A percentile compares a stretch with the other conserved stretches of the same genome.
These are phyloP conservation scores for Maudiozyma turicensis DNA, from an alignment of 805 yeast genomes.

Conservation along the genomic window DNA sequence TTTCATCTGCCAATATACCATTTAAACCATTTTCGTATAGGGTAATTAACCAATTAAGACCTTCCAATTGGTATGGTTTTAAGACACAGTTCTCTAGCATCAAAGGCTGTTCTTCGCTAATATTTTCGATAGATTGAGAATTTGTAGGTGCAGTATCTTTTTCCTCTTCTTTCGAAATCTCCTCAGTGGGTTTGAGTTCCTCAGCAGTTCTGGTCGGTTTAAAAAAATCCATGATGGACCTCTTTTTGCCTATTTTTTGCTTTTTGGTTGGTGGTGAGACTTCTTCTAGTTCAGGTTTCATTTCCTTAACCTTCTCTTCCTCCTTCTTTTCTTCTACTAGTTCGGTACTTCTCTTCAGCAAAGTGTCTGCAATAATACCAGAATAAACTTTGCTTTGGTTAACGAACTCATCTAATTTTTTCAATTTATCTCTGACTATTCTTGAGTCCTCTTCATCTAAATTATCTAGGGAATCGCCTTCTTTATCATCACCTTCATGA, in stretches of 20 bases:
- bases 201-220: conserved; percentile 1
- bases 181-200: conserved; percentile 10
- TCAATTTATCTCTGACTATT: conserved; percentile 48
- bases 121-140: neutral
- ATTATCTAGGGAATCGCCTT: conserved; percentile 9
- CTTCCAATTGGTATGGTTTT: conserved; percentile 82
- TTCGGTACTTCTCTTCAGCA: conserved; percentile 38
- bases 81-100: conserved; percentile 47
- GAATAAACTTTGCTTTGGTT: conserved; percentile 83
- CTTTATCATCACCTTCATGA: conserved; percentile 4
- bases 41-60: conserved; percentile 83
- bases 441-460: conserved; percentile 31
- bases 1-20: conserved; percentile 94
- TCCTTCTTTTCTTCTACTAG: conserved; percentile 24
- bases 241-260: conserved; percentile 8
- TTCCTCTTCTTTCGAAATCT: conserved; percentile 10
- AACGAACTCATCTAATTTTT: conserved; percentile 63
- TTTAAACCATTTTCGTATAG: conserved; percentile 88
- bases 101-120: conserved; percentile 42
- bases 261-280: conserved; percentile 8
- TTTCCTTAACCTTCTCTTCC: conserved; percentile 11
- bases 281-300: conserved; percentile 8
- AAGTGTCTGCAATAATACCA: conserved; percentile 71
- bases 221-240: conserved; percentile 18
- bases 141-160: conserved; percentile 7